These are phyloP conservation scores for Diplodia sapinea DNA, from an alignment of 2,329 filamentous ascomycete species.

Conservation along the genomic window DNA sequence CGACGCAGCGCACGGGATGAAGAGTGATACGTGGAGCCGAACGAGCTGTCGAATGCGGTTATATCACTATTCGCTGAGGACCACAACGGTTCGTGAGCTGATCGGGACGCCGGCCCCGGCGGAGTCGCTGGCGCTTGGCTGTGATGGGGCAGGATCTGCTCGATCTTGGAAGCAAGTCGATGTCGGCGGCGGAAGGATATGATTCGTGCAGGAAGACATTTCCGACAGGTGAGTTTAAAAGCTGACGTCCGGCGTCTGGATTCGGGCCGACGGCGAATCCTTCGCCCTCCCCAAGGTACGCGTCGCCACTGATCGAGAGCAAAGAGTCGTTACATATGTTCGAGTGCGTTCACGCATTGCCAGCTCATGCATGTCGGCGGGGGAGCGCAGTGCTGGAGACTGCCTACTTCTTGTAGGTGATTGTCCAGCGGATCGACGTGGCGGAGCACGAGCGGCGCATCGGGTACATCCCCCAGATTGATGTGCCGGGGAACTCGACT, in stretches of 20 bases:
- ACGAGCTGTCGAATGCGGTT: neutral
- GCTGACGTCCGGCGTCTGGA: neutral
- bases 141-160: neutral
- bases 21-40: neutral
- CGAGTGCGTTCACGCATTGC: too few relatives aligned
- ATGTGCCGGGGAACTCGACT: neutral
- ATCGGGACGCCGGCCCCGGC: neutral
- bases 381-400: neutral
- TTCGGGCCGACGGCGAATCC: neutral
- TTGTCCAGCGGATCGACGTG: neutral
- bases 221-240: neutral
- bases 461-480: constrained; percentile 6
- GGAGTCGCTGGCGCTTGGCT: neutral
- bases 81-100: neutral
- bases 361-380: neutral
- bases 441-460: neutral
- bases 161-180: neutral
- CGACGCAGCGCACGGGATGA: neutral
- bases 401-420: neutral
- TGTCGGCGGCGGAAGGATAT: neutral
- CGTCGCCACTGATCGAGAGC: neutral
- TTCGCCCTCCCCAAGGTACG: neutral
- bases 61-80: neutral
- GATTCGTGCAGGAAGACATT: neutral
- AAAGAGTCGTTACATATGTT: neutral